Conservation (phyloP, 345 rosid species). For the Arabis alpina region DNA sequence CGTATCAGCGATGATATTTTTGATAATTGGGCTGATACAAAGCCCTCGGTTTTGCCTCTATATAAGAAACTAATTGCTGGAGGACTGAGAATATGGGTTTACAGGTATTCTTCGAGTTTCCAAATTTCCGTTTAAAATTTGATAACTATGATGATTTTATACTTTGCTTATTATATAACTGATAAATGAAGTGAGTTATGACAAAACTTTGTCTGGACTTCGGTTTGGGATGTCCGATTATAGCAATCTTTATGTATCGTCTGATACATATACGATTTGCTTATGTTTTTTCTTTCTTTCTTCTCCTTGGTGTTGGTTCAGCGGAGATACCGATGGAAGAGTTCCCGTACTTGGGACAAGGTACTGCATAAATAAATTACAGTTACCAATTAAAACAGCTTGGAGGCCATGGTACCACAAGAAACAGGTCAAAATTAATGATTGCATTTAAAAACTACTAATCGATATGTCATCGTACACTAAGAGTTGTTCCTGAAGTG, state of each 20-base stretch:
- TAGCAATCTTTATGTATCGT: background rate
- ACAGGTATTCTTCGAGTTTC: conserved; percentile 56
- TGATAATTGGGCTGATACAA: conserved; percentile 54
- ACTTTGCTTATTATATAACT: no score
- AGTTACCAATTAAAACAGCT: conserved; percentile 60
- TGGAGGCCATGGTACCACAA: conserved; percentile 94
- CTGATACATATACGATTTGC: conserved; percentile 2
- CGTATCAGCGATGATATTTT: conserved; percentile 53
- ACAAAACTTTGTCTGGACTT: background rate
- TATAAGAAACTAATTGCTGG: conserved; percentile 74
- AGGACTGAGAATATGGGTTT: conserved; percentile 82
- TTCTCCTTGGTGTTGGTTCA: conserved; percentile 36
- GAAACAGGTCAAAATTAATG: conserved; percentile 57
- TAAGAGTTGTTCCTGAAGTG: background rate
- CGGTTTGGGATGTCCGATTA: background rate
- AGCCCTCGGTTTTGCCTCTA: conserved; percentile 69
- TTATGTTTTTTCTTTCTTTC: background rate
- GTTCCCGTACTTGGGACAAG: conserved; percentile 82
- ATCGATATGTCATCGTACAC: background rate
- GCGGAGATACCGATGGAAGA: conserved; percentile 97
- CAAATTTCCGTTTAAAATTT: background rate
- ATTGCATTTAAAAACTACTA: background rate
- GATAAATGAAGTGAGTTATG: no score
- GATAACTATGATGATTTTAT: background rate
- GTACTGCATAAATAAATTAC: conserved; percentile 63